Evolutionary conservation across 345 rosid species (phyloP).

Genomic region (Salix exigua): DNA sequence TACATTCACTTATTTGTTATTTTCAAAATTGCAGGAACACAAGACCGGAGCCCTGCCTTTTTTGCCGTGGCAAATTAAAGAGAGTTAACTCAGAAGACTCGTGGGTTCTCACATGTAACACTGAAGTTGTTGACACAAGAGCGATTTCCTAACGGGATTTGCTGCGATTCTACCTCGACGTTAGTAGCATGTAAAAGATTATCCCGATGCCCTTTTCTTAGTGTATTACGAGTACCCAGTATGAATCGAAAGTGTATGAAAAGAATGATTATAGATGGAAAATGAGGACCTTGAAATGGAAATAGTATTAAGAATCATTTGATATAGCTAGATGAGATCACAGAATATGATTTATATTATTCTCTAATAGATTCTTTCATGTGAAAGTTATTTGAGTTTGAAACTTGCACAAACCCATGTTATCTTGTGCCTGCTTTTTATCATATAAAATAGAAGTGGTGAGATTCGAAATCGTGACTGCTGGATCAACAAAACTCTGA

Average conservation of each 20-base stretch:
- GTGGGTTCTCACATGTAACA: slow-evolving; percentile 86
- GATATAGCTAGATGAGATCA: no score
- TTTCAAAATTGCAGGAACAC: slow-evolving; percentile 55
- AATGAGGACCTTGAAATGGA: slow-evolving; percentile 48
- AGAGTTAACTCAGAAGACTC: slow-evolving; percentile 91
- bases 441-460: no score
- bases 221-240: slow-evolving; percentile 79
- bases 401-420: no score
- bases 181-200: slow-evolving; percentile 70
- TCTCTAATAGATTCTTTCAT: no score
- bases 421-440: no score
- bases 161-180: slow-evolving; percentile 65
- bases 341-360: no score
- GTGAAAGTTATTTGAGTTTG: no score
- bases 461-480: no score
- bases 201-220: slow-evolving; percentile 73
- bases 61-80: slow-evolving; percentile 86
- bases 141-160: slow-evolving; percentile 65
- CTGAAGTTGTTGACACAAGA: slow-evolving; percentile 74
- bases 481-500: no score
- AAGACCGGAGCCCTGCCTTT: slow-evolving; percentile 88
- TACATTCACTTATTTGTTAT: not conserved
- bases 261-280: slow-evolving; percentile 45
- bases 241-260: slow-evolving; percentile 29
- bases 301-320: slow-evolving; percentile 13